Conservation (phyloP, 805 yeast genomes). For the Candida vartiovaarae region DNA sequence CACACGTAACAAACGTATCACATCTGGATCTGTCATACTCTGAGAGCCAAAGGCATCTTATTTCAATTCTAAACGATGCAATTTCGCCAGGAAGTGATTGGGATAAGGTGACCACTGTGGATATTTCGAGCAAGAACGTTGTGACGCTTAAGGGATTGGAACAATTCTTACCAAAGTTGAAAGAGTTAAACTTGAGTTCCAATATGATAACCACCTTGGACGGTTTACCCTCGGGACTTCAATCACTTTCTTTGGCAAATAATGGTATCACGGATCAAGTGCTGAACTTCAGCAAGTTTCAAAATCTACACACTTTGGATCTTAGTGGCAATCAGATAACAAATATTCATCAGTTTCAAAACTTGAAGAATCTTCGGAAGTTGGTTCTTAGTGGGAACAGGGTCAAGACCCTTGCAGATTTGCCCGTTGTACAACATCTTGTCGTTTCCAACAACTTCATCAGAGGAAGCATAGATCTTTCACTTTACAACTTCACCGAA, state of each 20-base stretch:
- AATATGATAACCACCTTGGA: slow-evolving; percentile 19
- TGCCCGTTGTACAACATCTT: slow-evolving; percentile 26
- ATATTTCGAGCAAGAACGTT: slow-evolving; percentile 28
- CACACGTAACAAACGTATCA: slow-evolving; percentile 34
- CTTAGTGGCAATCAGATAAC: slow-evolving; percentile 35
- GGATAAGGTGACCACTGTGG: slow-evolving; percentile 31
- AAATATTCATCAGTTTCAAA: slow-evolving; percentile 24
- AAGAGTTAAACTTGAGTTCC: slow-evolving; percentile 5
- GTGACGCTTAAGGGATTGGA: slow-evolving; percentile 34
- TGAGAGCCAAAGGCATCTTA: slow-evolving; percentile 33
- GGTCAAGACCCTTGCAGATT: not conserved
- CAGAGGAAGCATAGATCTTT: slow-evolving; percentile 6
- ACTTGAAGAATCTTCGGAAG: slow-evolving; percentile 19
- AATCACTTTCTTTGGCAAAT: slow-evolving; percentile 7
- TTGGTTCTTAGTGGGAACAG: slow-evolving; percentile 6
- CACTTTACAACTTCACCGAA: slow-evolving; percentile 9
- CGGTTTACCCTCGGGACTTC: slow-evolving; percentile 15
- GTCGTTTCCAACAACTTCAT: slow-evolving; percentile 31
- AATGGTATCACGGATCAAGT: slow-evolving; percentile 19
- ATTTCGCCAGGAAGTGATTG: slow-evolving; percentile 31
- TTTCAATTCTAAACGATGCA: slow-evolving; percentile 35
- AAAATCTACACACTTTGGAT: slow-evolving; percentile 26
- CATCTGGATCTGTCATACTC: slow-evolving; percentile 40
- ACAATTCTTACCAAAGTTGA: slow-evolving; percentile 32
- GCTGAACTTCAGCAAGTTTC: slow-evolving; percentile 11